Percentiles rank a stretch among this genome's conserved stretches.
Conservation (phyloP, 805 yeast genomes). For the Candida ortonii region DNA sequence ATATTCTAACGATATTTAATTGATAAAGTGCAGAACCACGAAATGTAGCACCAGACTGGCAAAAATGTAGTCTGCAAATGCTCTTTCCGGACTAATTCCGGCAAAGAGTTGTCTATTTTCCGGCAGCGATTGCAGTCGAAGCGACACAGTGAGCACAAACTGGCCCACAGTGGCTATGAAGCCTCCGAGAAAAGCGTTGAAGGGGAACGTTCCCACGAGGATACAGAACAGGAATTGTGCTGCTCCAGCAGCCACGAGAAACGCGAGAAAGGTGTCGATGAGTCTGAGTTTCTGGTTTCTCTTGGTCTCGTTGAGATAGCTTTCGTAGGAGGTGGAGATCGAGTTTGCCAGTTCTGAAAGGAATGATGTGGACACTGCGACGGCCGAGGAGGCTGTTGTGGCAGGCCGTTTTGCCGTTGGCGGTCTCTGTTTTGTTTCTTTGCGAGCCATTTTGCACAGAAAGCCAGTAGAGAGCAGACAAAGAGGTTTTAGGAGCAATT, state of each 20-base stretch:
- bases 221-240: conserved; percentile 77
- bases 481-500: too few relatives aligned
- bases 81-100: conserved; percentile 41
- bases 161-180: conserved; percentile 92
- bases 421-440: too few relatives aligned
- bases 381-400: conserved; percentile 8
- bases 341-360: conserved; percentile 33
- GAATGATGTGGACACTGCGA: conserved; percentile 19
- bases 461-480: too few relatives aligned
- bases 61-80: conserved; percentile 84
- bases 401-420: conserved; percentile 7
- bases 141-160: conserved; percentile 80
- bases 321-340: conserved; percentile 29
- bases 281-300: conserved; percentile 48
- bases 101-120: conserved; percentile 22
- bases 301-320: conserved; percentile 32
- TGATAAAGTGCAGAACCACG: conserved; percentile 85
- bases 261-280: conserved; percentile 74
- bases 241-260: conserved; percentile 69
- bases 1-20: conserved; percentile 37
- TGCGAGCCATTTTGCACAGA: too few relatives aligned
- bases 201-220: conserved; percentile 86
- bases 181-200: conserved; percentile 94
- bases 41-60: conserved; percentile 90
- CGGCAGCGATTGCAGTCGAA: conserved; percentile 66